Percentiles rank a stretch among this genome's conserved stretches.
Conservation (phyloP, 306 rosid genomes). For the Senna tora region DNA sequence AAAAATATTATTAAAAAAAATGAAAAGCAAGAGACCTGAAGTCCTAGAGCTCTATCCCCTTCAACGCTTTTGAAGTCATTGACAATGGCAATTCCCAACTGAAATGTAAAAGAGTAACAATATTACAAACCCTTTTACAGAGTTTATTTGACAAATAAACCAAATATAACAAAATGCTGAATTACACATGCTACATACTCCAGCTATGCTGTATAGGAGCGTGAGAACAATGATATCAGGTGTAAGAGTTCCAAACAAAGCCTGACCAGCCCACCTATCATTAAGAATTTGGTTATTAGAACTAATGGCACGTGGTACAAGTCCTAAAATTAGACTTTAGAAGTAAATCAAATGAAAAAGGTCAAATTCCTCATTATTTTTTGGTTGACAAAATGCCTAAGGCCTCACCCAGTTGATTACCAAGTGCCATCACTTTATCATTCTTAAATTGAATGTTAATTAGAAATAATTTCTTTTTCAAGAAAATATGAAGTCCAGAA, state of each 20-base stretch:
- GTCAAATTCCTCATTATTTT: background rate
- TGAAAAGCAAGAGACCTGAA: conserved; percentile 66
- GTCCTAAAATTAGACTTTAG: background rate
- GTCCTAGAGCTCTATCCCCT: conserved; percentile 97
- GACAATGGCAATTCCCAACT: conserved; percentile 97
- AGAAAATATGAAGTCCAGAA: background rate
- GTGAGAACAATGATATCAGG: conserved; percentile 89
- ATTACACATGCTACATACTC: conserved; percentile 62
- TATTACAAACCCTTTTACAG: conserved; percentile 10
- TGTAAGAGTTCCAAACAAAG: conserved; percentile 95
- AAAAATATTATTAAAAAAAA: conserved; percentile 4
- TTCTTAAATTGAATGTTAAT: background rate
- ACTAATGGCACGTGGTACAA: background rate
- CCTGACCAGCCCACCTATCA: conserved; percentile 99
- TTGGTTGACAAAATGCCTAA: background rate
- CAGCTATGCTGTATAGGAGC: conserved; percentile 91
- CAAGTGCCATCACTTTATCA: background rate
- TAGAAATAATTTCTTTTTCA: background rate
- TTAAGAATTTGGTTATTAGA: conserved; percentile 29
- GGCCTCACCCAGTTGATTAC: background rate
- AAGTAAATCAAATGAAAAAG: conserved; percentile 10
- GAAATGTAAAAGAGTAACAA: conserved; percentile 36
- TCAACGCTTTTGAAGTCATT: conserved; percentile 97
- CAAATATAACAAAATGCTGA: conserved; percentile 26
- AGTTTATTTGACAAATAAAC: conserved; percentile 15